phyloP scores from a whole-genome alignment of 768 basidiomycete genomes.

The Stropharia rugosoannulata region DNA sequence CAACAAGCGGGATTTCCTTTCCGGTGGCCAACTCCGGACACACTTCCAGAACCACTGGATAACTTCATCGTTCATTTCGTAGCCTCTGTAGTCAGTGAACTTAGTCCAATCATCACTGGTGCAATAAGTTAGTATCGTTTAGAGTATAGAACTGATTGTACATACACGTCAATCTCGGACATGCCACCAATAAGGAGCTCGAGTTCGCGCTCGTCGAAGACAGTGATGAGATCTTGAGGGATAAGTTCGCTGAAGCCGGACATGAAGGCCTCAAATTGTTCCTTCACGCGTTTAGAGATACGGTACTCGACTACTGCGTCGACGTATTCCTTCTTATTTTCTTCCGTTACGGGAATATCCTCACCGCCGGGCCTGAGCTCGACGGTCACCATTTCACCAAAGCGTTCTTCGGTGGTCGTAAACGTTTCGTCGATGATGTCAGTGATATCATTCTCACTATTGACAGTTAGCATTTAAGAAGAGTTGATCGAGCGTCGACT shows the following conservation, averaged over 20 bases:
- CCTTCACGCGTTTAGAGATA: slow-evolving; percentile 95
- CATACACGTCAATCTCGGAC: slow-evolving; percentile 98
- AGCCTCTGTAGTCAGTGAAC: slow-evolving; percentile 98
- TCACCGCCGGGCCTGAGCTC: slow-evolving; percentile 90
- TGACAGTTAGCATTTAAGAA: not conserved
- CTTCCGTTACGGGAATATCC: slow-evolving; percentile 87
- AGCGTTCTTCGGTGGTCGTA: slow-evolving; percentile 94
- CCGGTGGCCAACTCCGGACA: slow-evolving; percentile 95
- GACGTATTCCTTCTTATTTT: slow-evolving; percentile 99
- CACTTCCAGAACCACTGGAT: slow-evolving; percentile 99
- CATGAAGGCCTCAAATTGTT: slow-evolving; percentile 99
- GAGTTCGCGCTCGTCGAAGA: slow-evolving; percentile 97
- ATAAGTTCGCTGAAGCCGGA: slow-evolving; percentile 99
- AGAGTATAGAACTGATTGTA: slow-evolving; percentile 16
- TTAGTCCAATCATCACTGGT: slow-evolving; percentile 95
- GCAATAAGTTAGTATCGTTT: not conserved
- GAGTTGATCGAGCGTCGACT: slow-evolving; percentile 26
- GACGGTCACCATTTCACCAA: slow-evolving; percentile 97
- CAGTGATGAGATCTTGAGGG: slow-evolving; percentile 95
- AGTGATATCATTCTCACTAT: slow-evolving; percentile 95
- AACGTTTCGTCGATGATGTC: slow-evolving; percentile 98
- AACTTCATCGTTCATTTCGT: slow-evolving; percentile 92
- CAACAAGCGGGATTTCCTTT: slow-evolving; percentile 93
- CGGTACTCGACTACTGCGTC: slow-evolving; percentile 94
- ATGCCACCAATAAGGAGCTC: slow-evolving; percentile 98